Base-by-base conservation (phyloP, 352 stramenopile genomes). In the Phytophthora cajani region DNA sequence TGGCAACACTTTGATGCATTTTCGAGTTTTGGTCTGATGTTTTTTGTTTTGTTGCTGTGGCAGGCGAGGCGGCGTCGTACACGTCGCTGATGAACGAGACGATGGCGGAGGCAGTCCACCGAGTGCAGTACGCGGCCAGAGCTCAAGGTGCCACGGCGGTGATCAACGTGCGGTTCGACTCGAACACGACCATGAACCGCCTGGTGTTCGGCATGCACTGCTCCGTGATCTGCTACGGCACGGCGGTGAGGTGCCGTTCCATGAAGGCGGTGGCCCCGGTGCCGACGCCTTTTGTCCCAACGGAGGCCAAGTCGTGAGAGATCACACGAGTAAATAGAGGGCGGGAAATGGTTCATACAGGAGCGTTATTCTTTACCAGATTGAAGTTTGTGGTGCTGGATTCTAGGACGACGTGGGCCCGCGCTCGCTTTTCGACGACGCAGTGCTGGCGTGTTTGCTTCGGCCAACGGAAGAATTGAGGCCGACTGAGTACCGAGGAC, bases 101-200 rank as follows among this genome's bases (percentile, higher is more conserved):
- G 51, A 89, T 84, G 75, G 74, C 82, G 30, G 87, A 94, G 72
- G 87, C 87, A 3, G 82, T 92, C 57, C 84, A 93, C 61, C 85
- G 87, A 42, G 83, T 94, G 72, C 87, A 93, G 68, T 92, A 74
- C 51, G 87, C 87, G 0, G 87, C 87, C 30, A 75, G 80, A 71
- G 84, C 84, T 25, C 81, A 90, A 33, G 87, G 87, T 0, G 87
- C 87, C n/a, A 93, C 87, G 25, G 82, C 85, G 11, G 75, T 94
- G 30, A 79, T 94, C 56, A 92, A 90, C 51, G 87, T 92, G 60
- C 86, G 86, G 51, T 93, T 94, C 66, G 85, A 93, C 71, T 89
- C 85, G 46, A 94, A 91, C 72, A 92, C 84, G 72, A 93, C 87
- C 12, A 94, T 94, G 87, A 94, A 94, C 55, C 85, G 87, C 46